phyloP scores from a whole-genome alignment of 1,284 basidiomycete genomes.

The Ustilago tritici region DNA sequence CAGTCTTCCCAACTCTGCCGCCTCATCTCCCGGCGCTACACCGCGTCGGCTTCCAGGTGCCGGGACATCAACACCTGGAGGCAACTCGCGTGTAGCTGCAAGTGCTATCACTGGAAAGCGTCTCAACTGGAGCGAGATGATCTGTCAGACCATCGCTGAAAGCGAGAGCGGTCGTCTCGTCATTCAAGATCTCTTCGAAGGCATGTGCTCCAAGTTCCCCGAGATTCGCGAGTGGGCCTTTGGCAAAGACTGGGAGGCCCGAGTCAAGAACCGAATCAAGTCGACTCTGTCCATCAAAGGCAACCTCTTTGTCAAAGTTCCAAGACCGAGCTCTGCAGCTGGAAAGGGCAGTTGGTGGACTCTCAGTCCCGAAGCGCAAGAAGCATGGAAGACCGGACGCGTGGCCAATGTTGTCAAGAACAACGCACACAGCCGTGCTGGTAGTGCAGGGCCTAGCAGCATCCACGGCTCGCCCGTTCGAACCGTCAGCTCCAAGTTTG shows the following conservation, averaged over 20 bases:
- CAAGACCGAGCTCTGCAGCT: constrained; percentile 59
- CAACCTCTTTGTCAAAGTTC: constrained; percentile 67
- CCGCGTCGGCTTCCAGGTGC: constrained; percentile 51
- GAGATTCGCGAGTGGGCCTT: constrained; percentile 67
- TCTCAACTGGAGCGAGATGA: constrained; percentile 69
- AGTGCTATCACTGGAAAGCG: constrained; percentile 62
- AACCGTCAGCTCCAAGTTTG: constrained; percentile 52
- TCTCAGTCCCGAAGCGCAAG: constrained; percentile 63
- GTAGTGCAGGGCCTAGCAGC: constrained; percentile 55
- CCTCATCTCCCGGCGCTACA: constrained; percentile 56
- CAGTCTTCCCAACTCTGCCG: constrained; percentile 55
- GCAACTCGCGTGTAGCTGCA: constrained; percentile 58
- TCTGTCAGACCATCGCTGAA: constrained; percentile 65
- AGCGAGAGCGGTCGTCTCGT: constrained; percentile 63
- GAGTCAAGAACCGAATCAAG: constrained; percentile 69
- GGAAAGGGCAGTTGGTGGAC: constrained; percentile 69
- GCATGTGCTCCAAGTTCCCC: constrained; percentile 66
- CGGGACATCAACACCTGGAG: constrained; percentile 46
- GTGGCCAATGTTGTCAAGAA: constrained; percentile 62
- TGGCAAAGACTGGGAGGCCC: constrained; percentile 67
- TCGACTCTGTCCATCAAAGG: constrained; percentile 68
- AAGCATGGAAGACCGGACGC: constrained; percentile 63
- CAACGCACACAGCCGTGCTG: constrained; percentile 52
- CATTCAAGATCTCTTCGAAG: constrained; percentile 67
- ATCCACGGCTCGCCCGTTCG: constrained; percentile 54